Conservation (phyloP, 2,329 filamentous ascomycete genomes). For the Epichloe coenophiala region DNA sequence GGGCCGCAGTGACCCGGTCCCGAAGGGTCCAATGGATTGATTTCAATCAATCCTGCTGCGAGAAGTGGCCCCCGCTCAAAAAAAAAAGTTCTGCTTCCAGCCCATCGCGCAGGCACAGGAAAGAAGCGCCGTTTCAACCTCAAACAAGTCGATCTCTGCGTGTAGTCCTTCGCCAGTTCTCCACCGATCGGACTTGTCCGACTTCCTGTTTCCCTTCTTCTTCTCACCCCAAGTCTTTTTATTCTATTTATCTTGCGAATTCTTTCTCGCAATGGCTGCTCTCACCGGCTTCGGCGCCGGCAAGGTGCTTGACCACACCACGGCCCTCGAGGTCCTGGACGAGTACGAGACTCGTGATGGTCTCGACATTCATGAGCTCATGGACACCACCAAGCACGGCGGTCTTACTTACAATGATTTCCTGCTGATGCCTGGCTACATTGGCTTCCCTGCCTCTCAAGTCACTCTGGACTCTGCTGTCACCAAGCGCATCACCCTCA, state of each 20-base stretch:
- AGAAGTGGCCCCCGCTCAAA: no score
- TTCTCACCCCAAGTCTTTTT: constrained; percentile 8
- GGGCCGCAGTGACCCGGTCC: no score
- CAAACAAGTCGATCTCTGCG: constrained; percentile 18
- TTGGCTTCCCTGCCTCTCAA: constrained; percentile 88
- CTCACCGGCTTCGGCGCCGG: constrained; percentile 35
- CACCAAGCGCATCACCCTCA: constrained; percentile 89
- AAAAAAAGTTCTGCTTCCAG: no score
- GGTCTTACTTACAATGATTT: constrained; percentile 99
- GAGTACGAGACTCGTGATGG: constrained; percentile 75
- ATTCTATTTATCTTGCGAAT: constrained; percentile 9
- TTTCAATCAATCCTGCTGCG: no score
- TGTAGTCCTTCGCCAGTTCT: constrained; percentile 10
- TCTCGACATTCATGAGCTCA: constrained; percentile 70
- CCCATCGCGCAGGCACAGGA: constrained; percentile 17
- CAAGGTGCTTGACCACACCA: constrained; percentile 57
- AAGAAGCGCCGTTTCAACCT: constrained; percentile 35
- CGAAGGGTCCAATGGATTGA: no score
- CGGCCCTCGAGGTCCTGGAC: constrained; percentile 67
- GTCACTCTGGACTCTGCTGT: constrained; percentile 82
- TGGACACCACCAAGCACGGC: constrained; percentile 83
- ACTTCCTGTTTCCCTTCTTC: constrained; percentile 10
- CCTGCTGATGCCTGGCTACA: constrained; percentile 89
- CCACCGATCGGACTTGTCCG: constrained; percentile 13
- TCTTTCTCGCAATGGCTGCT: constrained; percentile 45